Evolutionary conservation across 345 rosid species (phyloP).

Genomic region (Alliaria petiolata): DNA sequence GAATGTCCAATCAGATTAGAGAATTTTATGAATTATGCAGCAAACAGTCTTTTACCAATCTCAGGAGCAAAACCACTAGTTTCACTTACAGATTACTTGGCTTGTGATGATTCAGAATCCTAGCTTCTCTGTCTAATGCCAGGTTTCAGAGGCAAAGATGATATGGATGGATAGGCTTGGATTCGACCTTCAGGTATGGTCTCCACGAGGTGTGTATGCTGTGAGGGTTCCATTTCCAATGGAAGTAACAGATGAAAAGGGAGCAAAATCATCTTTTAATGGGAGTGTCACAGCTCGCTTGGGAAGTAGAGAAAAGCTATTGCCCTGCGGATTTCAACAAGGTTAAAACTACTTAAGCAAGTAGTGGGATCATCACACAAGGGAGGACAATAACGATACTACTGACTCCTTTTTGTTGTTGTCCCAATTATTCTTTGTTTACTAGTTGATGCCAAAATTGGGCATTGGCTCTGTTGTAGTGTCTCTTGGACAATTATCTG

Average conservation of each 20-base stretch:
- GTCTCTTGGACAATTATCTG: too few species aligned
- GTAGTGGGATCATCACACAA: too few species aligned
- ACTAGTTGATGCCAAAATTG: background rate
- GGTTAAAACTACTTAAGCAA: too few species aligned
- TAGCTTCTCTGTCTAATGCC: background rate
- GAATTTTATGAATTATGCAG: background rate
- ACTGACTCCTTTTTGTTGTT: too few species aligned
- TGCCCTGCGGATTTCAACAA: too few species aligned
- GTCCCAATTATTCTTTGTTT: too few species aligned
- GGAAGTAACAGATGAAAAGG: conserved; percentile 81
- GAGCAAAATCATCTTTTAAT: too few species aligned
- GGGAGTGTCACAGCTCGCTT: too few species aligned
- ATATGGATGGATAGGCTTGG: conserved; percentile 92
- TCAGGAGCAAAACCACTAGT: background rate
- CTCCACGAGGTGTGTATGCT: conserved; percentile 50
- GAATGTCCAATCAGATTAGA: background rate
- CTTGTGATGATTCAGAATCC: background rate
- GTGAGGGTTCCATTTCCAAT: conserved; percentile 83
- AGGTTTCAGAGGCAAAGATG: conserved; percentile 82
- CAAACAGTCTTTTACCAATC: background rate
- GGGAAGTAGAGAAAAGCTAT: too few species aligned
- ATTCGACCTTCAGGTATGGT: conserved; percentile 65
- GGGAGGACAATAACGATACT: too few species aligned
- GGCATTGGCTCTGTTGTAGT: too few species aligned
- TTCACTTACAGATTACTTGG: background rate